Evolutionary conservation across 2,329 filamentous ascomycete genomes (phyloP), one percentile per base, ranked within the genome.

Genomic region (Fusarium sacchari): DNA sequence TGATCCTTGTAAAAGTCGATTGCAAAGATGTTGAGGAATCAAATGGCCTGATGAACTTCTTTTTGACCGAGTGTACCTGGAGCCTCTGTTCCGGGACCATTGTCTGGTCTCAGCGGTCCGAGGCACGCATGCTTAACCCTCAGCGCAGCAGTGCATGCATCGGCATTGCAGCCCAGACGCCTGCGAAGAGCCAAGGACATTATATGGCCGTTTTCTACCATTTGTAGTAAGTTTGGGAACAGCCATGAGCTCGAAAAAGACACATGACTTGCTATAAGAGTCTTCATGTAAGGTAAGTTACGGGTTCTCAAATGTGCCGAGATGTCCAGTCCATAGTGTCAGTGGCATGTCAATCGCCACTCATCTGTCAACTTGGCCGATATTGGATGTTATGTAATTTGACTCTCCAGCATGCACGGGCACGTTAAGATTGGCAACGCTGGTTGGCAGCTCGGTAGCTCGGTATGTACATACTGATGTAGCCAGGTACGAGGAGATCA

Each of bases 21-120:
- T 37, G n/a, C 43, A 22, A 30, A 26, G 34, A 10, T 36, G 32
- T 28, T 9, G 26, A 39, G 20, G 26, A 42, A 55, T 22, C 36
- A 34, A 61, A 47, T 68, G 64, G 34, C 43, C 47, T 36, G 47
- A 69, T 36, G n/a, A 53, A 68, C 39, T 18, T 18, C n/a, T 24
- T 17, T 15, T 34, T 15, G 17, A 13, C 40, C 37, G 46, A 68
- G 42, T 42, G 26, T 60, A n/a, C 52, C 62, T 17, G 20, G 24
- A 28, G 15, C 18, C 30, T 39, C n/a, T 22, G 46, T 52, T 36
- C 60, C 36, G 17, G 13, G n/a, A 17, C 15, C 24, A 62, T n/a
- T 52, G 11, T 30, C 18, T 30, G 26, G 32, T 34, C n/a, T 8
- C 9, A 18, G 28, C 15, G 7, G 37, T 34, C 17, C 7, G n/a